A percentile compares a stretch with the other conserved stretches of the same genome.
Evolutionary conservation across 108 stramenopile genomes (phyloP).

Genomic region (Cyclotella kingstonii): DNA sequence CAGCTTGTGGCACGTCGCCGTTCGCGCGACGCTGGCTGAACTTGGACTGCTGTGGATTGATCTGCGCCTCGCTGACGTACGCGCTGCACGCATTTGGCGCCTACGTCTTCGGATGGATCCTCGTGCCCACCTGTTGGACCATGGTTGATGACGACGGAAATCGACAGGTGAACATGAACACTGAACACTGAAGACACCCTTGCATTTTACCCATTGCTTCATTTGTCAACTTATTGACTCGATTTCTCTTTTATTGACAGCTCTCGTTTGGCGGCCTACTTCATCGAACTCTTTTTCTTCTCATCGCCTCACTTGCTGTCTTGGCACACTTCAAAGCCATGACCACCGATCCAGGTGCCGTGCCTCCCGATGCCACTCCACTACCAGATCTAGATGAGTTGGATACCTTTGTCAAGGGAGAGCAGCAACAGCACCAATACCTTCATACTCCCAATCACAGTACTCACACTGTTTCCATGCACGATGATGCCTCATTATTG

Average conservation of each 20-base stretch:
- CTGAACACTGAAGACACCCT: neutral
- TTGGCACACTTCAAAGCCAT: conserved; percentile 82
- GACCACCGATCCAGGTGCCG: conserved; percentile 90
- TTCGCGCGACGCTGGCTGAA: conserved; percentile 83
- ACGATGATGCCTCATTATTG: too few species aligned
- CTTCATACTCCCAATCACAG: neutral
- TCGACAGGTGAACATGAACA: conserved; percentile 26
- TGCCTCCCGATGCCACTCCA: conserved; percentile 83
- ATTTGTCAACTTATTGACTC: conserved; percentile 4
- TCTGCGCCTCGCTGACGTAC: conserved; percentile 80
- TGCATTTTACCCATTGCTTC: neutral
- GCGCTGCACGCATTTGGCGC: conserved; percentile 62
- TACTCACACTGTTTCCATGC: neutral
- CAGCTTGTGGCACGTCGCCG: conserved; percentile 67
- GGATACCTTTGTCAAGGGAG: conserved; percentile 26
- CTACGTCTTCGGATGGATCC: conserved; percentile 63
- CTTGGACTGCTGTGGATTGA: conserved; percentile 80
- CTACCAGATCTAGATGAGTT: conserved; percentile 40
- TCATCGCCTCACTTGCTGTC: conserved; percentile 62
- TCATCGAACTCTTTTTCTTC: conserved; percentile 56
- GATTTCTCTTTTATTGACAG: too few species aligned
- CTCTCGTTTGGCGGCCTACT: conserved; percentile 55
- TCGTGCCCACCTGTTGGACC: conserved; percentile 85
- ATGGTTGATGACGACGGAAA: conserved; percentile 53
- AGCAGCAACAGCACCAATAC: conserved; percentile 9